These are phyloP conservation scores for Calocybe indica DNA, from an alignment of 768 basidiomycete species.

Conservation along the genomic window DNA sequence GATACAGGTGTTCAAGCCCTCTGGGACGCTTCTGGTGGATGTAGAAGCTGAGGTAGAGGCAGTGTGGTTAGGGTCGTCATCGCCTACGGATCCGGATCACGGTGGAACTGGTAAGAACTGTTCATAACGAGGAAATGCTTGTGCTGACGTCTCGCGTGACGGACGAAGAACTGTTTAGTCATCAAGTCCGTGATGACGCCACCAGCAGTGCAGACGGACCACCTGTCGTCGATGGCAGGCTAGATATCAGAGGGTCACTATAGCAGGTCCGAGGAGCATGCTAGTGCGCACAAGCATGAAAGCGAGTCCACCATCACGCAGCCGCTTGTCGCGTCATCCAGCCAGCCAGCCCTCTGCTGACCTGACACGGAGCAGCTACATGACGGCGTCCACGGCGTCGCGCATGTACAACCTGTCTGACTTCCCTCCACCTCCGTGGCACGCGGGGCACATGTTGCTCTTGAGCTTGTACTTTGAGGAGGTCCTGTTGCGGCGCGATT, in stretches of 20 bases:
- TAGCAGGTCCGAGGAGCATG: not conserved
- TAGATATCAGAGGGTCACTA: conserved; percentile 20
- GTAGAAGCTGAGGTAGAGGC: conserved; percentile 17
- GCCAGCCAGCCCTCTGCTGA: conserved; percentile 24
- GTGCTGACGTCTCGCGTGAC: not conserved
- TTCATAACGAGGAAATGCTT: not conserved
- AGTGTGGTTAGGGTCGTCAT: conserved; percentile 32
- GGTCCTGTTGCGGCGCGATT: conserved; percentile 11
- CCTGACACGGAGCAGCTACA: conserved; percentile 44
- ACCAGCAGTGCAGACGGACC: conserved; percentile 28
- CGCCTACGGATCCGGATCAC: conserved; percentile 31
- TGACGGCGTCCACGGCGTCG: conserved; percentile 55
- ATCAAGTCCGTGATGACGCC: conserved; percentile 49
- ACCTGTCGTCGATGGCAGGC: conserved; percentile 33
- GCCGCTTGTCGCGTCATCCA: conserved; percentile 6
- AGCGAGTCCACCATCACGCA: too few relatives aligned
- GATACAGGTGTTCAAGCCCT: conserved; percentile 30
- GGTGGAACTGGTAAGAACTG: conserved; percentile 32
- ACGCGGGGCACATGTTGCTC: conserved; percentile 30
- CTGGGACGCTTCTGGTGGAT: conserved; percentile 41
- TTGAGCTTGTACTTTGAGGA: conserved; percentile 39
- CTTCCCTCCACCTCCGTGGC: conserved; percentile 57
- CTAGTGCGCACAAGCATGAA: not conserved
- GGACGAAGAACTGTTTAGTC: conserved; percentile 37
- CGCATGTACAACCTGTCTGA: conserved; percentile 69